Percentiles rank a stretch among this genome's conserved stretches.
These are phyloP conservation scores for Bocquillonia castaneifolia DNA, from an alignment of 441 rosid genomes.

Conservation along the genomic window DNA sequence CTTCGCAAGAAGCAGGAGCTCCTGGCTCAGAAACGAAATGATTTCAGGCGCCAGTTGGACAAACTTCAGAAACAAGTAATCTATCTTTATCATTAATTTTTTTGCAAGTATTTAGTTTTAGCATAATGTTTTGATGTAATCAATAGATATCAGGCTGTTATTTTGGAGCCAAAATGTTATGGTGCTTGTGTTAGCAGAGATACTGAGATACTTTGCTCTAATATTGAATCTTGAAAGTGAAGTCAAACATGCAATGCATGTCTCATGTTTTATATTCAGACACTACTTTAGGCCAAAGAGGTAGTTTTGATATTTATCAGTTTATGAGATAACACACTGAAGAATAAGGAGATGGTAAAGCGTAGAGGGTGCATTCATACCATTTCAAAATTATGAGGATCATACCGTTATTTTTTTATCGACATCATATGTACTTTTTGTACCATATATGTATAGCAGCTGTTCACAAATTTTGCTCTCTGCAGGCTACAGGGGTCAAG, in stretches of 20 bases:
- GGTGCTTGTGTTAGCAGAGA: background rate
- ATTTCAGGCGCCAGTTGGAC: slow-evolving; percentile 68
- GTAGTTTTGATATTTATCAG: background rate
- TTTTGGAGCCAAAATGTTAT: slow-evolving; percentile 10
- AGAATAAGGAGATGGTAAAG: slow-evolving; percentile 10
- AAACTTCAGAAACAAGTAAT: slow-evolving; percentile 74
- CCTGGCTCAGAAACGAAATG: slow-evolving; percentile 81
- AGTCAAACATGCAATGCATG: background rate
- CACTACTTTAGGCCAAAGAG: background rate
- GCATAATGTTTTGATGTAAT: background rate
- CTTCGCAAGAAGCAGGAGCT: slow-evolving; percentile 86
- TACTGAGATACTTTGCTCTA: background rate
- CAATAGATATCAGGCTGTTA: slow-evolving; percentile 8
- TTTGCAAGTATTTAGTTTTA: background rate
- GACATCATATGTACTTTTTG: background rate
- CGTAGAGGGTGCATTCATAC: background rate
- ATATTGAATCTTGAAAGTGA: background rate
- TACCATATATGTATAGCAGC: slow-evolving; percentile 13
- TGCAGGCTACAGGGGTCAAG: slow-evolving; percentile 73
- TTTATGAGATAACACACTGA: background rate
- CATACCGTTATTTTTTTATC: background rate
- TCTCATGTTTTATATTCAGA: background rate
- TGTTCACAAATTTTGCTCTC: slow-evolving; percentile 23
- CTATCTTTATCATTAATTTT: slow-evolving; percentile 14
- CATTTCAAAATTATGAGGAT: slow-evolving; percentile 1